Percentiles rank a stretch among this genome's conserved stretches.
These are phyloP conservation scores for Aspergillus hiratsukae DNA, from an alignment of 2,329 filamentous ascomycete species.

Conservation along the genomic window DNA sequence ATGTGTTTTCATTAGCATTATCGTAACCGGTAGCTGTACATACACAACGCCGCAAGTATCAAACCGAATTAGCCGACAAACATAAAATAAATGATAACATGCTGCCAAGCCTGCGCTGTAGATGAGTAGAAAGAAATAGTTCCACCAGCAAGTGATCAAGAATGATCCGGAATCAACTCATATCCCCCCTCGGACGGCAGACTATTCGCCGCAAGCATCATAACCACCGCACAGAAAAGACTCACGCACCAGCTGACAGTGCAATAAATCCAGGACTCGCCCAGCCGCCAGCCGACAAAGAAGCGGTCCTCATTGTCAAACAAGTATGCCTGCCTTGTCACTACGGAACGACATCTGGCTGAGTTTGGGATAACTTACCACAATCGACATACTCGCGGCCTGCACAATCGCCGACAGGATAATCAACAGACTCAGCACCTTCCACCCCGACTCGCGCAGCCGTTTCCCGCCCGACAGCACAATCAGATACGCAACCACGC, in stretches of 20 bases:
- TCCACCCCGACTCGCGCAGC: constrained; percentile 79
- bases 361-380: constrained; percentile 55
- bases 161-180: constrained; percentile 61
- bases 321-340: constrained; percentile 63
- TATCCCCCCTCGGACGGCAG: constrained; percentile 82
- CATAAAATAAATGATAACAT: background rate
- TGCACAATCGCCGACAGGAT: constrained; percentile 63
- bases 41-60: background rate
- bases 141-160: constrained; percentile 1
- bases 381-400: constrained; percentile 72
- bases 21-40: constrained; percentile 6
- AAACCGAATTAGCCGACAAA: background rate
- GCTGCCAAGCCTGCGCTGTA: background rate
- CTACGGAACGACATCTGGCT: background rate
- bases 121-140: background rate
- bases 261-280: constrained; percentile 71
- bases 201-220: constrained; percentile 63
- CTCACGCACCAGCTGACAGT: constrained; percentile 57
- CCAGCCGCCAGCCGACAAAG: constrained; percentile 74
- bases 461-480: constrained; percentile 74
- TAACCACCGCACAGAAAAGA: constrained; percentile 50
- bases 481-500: constrained; percentile 72
- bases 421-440: constrained; percentile 64
- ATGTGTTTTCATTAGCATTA: constrained; percentile 8
- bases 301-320: constrained; percentile 82